A percentile compares a stretch with the other conserved stretches of the same genome.
Evolutionary conservation across 1,139 yeast genomes (phyloP).

Genomic region (Pichia sp.): DNA sequence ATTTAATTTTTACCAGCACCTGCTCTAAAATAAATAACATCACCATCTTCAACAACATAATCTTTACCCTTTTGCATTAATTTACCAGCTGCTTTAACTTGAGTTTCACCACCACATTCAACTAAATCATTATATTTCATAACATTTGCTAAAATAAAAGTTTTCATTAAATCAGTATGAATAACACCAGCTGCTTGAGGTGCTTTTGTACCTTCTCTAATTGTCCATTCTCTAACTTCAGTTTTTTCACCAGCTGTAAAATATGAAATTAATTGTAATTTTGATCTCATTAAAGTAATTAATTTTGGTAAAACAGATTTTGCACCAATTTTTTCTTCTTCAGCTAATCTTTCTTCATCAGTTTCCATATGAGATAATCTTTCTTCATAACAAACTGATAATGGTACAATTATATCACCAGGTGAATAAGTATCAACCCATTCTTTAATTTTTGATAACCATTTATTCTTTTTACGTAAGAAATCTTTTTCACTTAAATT

Average conservation of each 20-base stretch:
- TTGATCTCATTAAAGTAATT: slow-evolving; percentile 75
- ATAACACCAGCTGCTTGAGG: slow-evolving; percentile 89
- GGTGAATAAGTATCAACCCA: slow-evolving; percentile 95
- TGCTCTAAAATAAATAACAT: slow-evolving; percentile 87
- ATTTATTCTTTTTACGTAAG: slow-evolving; percentile 96
- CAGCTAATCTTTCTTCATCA: slow-evolving; percentile 88
- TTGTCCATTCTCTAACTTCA: slow-evolving; percentile 87
- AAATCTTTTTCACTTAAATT: slow-evolving; percentile 92
- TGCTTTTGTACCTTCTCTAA: slow-evolving; percentile 76
- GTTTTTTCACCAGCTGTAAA: slow-evolving; percentile 76
- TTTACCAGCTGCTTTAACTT: slow-evolving; percentile 92
- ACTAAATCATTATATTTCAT: slow-evolving; percentile 78
- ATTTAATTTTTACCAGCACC: slow-evolving; percentile 76
- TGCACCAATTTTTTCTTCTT: slow-evolving; percentile 81
- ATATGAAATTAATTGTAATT: slow-evolving; percentile 74
- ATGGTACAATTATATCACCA: slow-evolving; percentile 91
- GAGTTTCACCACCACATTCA: slow-evolving; percentile 76
- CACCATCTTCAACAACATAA: slow-evolving; percentile 88
- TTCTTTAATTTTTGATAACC: slow-evolving; percentile 81
- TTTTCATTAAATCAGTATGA: slow-evolving; percentile 71
- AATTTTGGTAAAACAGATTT: slow-evolving; percentile 85
- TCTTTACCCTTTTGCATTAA: slow-evolving; percentile 93
- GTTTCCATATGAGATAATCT: slow-evolving; percentile 81
- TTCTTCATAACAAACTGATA: slow-evolving; percentile 90
- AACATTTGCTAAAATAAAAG: slow-evolving; percentile 75